Percentiles rank a stretch among this genome's conserved stretches.
Conservation (phyloP, 2,329 filamentous ascomycete genomes). For the Trichoderma citrinoviride region DNA sequence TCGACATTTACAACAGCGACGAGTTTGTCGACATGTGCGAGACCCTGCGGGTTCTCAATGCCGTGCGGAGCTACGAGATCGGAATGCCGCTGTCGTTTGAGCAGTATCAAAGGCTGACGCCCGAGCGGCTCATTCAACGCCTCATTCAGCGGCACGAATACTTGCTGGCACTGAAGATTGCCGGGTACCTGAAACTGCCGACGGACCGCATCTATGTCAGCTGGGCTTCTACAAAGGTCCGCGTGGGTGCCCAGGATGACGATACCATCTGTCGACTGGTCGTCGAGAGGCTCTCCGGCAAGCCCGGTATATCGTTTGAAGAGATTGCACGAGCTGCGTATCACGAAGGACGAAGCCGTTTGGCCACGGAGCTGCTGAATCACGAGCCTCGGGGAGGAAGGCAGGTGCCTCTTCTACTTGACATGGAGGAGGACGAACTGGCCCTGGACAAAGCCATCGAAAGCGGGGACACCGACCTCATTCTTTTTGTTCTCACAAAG, state of each 20-base stretch:
- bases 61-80: constrained; percentile 85
- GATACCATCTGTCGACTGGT: constrained; percentile 83
- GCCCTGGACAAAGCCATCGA: constrained; percentile 96
- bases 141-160: constrained; percentile 90
- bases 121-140: constrained; percentile 81
- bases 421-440: constrained; percentile 93
- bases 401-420: constrained; percentile 88
- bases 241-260: constrained; percentile 78
- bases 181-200: constrained; percentile 80
- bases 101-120: constrained; percentile 86
- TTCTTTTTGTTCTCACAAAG: constrained; percentile 84
- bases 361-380: constrained; percentile 88
- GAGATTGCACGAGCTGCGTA: constrained; percentile 90
- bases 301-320: constrained; percentile 92
- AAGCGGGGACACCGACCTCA: constrained; percentile 88
- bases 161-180: constrained; percentile 81
- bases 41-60: constrained; percentile 86
- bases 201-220: constrained; percentile 92
- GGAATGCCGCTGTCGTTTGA: constrained; percentile 90
- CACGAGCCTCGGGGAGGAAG: constrained; percentile 93
- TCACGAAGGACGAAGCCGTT: constrained; percentile 83
- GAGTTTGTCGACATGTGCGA: constrained; percentile 99
- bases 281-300: constrained; percentile 80
- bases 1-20: constrained; percentile 96
- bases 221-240: constrained; percentile 94